Conservation (phyloP, 495 filamentous ascomycete genomes). For the Aspergillus ellipticus region DNA sequence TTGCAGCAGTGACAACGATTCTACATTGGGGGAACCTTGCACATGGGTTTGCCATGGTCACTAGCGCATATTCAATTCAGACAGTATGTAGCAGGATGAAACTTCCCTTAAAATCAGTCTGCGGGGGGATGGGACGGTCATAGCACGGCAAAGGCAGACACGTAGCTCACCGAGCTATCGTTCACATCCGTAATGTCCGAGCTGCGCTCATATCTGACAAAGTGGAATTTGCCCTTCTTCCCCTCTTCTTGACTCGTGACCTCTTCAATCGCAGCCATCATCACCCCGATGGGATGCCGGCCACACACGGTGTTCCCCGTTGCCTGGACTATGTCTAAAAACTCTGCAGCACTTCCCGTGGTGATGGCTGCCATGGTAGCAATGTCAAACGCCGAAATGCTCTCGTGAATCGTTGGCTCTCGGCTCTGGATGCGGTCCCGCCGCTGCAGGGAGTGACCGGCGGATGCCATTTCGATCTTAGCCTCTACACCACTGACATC, state of each 20-base stretch:
- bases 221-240: slow-evolving; percentile 66
- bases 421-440: slow-evolving; percentile 35
- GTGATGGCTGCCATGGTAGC: slow-evolving; percentile 80
- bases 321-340: slow-evolving; percentile 60
- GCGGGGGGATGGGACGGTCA: slow-evolving; percentile 9
- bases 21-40: too few relatives aligned
- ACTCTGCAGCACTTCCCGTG: slow-evolving; percentile 63
- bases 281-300: slow-evolving; percentile 89
- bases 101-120: neutral
- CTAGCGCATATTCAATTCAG: neutral
- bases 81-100: neutral
- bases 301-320: slow-evolving; percentile 95
- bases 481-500: slow-evolving; percentile 22
- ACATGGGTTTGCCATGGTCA: too few relatives aligned
- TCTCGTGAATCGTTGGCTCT: slow-evolving; percentile 70
- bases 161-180: slow-evolving; percentile 96
- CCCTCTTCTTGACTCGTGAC: slow-evolving; percentile 31
- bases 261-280: slow-evolving; percentile 81
- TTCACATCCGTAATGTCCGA: slow-evolving; percentile 61
- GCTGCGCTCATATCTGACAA: slow-evolving; percentile 90
- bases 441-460: slow-evolving; percentile 37
- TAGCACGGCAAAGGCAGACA: slow-evolving; percentile 44
- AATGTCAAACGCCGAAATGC: slow-evolving; percentile 77
- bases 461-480: slow-evolving; percentile 27
- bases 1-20: too few relatives aligned